These are phyloP conservation scores for Diatrype stigma DNA, from an alignment of 2,329 filamentous ascomycete genomes.

Conservation along the genomic window DNA sequence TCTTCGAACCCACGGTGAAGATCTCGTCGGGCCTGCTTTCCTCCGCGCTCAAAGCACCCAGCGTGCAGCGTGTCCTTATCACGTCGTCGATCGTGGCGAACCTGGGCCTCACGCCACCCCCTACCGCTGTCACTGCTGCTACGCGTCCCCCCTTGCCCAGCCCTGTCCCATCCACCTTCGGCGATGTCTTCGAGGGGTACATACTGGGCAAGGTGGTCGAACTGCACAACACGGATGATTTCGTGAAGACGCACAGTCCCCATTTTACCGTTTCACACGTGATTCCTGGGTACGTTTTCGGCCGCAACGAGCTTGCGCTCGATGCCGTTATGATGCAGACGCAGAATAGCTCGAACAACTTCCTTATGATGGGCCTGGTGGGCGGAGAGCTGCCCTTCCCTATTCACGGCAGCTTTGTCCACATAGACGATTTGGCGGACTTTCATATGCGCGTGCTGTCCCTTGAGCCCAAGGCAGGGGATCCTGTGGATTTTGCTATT, in stretches of 20 bases:
- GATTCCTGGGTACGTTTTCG: conserved; percentile 23
- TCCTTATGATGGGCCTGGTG: conserved; percentile 16
- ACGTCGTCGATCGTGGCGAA: conserved; percentile 23
- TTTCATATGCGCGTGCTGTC: conserved; percentile 16
- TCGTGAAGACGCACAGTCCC: conserved; percentile 13
- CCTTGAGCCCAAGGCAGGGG: conserved; percentile 7
- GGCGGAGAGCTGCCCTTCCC: conserved; percentile 9
- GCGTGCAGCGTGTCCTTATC: conserved; percentile 19
- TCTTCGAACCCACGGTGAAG: conserved; percentile 19
- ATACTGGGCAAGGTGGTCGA: conserved; percentile 16
- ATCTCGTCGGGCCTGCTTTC: conserved; percentile 13
- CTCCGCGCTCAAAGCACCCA: conserved; percentile 17
- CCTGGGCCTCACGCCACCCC: conserved; percentile 4
- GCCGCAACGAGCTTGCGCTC: conserved; percentile 22
- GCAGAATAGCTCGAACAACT: conserved; percentile 25
- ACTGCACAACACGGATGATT: conserved; percentile 16
- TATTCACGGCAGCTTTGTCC: conserved; percentile 11
- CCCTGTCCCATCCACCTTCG: conserved; percentile 12
- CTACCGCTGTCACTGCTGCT: conserved; percentile 10
- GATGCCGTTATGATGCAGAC: conserved; percentile 18
- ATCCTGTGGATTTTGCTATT: conserved; percentile 15
- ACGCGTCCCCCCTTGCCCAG: conserved; percentile 14
- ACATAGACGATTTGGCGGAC: conserved; percentile 22
- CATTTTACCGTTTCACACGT: conserved; percentile 24
- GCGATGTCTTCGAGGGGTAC: conserved; percentile 16